phyloP scores from a whole-genome alignment of 305 asterid species.

The Fraxinus ornus region DNA sequence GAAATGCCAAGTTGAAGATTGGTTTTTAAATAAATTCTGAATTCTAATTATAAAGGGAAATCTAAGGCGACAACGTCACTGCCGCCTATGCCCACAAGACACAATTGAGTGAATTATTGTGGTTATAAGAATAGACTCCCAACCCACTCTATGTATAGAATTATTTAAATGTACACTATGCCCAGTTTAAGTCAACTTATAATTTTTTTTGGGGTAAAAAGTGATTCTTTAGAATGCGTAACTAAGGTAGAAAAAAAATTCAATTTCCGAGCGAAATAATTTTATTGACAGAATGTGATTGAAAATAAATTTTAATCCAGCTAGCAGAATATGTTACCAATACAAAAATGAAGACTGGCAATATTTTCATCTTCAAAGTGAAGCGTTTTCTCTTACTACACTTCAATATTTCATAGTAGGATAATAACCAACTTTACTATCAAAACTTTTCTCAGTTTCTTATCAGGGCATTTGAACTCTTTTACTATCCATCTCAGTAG shows the following conservation, averaged over 20 bases:
- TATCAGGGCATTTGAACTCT: slow-evolving; percentile 1
- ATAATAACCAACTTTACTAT: neutral
- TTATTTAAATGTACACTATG: too few relatives aligned
- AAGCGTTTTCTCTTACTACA: neutral
- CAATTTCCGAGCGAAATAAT: too few relatives aligned
- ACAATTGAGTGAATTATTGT: neutral
- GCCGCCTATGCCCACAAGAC: neutral
- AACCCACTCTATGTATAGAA: neutral
- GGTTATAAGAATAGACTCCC: neutral
- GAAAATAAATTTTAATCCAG: neutral
- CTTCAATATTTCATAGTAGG: neutral
- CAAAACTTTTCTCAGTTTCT: slow-evolving; percentile 8
- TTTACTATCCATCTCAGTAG: slow-evolving; percentile 9
- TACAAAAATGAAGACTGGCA: neutral
- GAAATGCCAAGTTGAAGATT: neutral
- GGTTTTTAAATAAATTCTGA: neutral
- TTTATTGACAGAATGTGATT: too few relatives aligned
- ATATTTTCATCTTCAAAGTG: neutral
- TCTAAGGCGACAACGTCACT: neutral
- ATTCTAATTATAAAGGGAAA: neutral
- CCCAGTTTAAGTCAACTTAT: neutral
- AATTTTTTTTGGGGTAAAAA: too few relatives aligned
- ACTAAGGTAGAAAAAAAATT: too few relatives aligned
- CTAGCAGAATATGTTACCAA: neutral
- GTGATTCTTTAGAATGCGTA: too few relatives aligned